Evolutionary conservation across 768 basidiomycete genomes (phyloP), one percentile per base, ranked within the genome.

Genomic region (Termitomyces sp.): DNA sequence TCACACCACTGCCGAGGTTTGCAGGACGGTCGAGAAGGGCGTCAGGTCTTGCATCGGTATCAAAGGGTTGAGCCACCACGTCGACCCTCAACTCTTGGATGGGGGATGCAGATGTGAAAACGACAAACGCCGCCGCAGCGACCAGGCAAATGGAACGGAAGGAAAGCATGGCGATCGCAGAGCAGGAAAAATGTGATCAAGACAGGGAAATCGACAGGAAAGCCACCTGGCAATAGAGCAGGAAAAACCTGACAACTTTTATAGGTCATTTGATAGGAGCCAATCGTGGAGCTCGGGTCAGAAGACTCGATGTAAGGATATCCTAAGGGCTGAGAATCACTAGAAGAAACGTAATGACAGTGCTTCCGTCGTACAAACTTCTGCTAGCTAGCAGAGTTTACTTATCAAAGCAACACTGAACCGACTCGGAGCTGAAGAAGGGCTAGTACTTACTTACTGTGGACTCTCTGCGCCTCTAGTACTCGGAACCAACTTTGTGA

Each of bases 191-290:
- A 3, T 50, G 32, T 13, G n/a, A 28, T 55, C 32, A n/a, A 13
- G 28, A 7, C 18, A 55, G 55, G 42, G 20, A 20, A 42, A 18
- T 55, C 12, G 36, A 42, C 28, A 2, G 55, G 18, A 50, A 32
- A 42, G 18, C 15, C 38, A 7, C 53, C 18, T 40, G 16, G 36
- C 4, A 54, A 32, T 24, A 55, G 15, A 5, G 40, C 28, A 32
- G 28, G 28, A 44, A 42, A n/a, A 55, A 42, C n/a, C 40, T 42
- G 18, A 12, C 7, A 33, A 16, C 13, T 55, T 55, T 42, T 55
- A 55, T 55, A 55, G 40, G 40, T 40, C 55, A 33, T 55, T 24
- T 12, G 12, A 42, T 55, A 55, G 55, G 55, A 44, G 55, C n/a
- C 20, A 0, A 13, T 20, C 28, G 55, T 55, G 39, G 55, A 44